Evolutionary conservation across 805 yeast species (phyloP), one percentile per base, ranked within the genome.

Genomic region (Ascoidea tarda): DNA sequence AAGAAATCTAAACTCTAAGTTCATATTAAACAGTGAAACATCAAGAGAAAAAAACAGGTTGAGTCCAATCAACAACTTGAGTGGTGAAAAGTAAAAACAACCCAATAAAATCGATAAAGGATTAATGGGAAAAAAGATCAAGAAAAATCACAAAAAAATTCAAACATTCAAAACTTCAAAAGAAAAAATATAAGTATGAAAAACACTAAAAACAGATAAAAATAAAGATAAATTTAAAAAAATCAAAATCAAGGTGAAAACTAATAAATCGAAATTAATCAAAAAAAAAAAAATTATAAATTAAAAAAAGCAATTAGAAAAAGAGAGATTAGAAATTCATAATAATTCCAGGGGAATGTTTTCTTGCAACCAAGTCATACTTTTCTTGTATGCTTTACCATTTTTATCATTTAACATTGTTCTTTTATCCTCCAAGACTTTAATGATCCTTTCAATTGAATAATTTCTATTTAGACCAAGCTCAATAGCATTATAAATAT

Each of bases 401-500:
- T 63, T 65, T 21, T 74, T 76, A 16, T 68, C 71, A 44, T 68
- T 61, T 53, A 70, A 74, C 51, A 69, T 66, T 48, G 63, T 65
- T 56, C 82, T 63, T 45, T 62, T 68, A 32, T 68, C 69, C 59
- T 78, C 82, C 50, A 78, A 60, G 16, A 75, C 66, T n/a, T 69
- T 66, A 33, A 78, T 69, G 16, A 76, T 69, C 46, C 67, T 62
- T 1, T 70, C 70, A 47, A 75, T 65, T 14, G 69, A 57, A 55
- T 66, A 72, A 0, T 81, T 81, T 57, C 70, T 69, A 4, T 59
- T 57, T 50, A 70, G 58, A 1, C 81, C 83, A 6, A 58, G 65
- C 58, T 78, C 81, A 51, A 78, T 76, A 5, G 82, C 82, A 55
- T 70, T 73, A 62, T 77, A 78, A 31, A 78, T 69, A 42, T 74